Conservation (phyloP, 2,329 filamentous ascomycete genomes). For the Diaporthe ampelina region DNA sequence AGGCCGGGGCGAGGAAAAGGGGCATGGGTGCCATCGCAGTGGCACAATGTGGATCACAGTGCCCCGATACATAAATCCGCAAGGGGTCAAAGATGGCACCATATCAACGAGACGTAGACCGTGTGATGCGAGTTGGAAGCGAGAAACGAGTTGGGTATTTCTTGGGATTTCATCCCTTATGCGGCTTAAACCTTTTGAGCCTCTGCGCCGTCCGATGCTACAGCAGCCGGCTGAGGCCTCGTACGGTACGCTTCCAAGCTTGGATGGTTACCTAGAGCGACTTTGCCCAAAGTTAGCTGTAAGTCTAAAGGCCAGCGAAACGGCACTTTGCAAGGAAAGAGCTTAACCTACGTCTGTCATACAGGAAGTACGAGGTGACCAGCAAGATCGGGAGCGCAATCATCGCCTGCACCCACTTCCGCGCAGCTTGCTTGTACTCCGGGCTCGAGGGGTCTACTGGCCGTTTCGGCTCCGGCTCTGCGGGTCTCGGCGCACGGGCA, state of each 20-base stretch:
- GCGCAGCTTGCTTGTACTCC: slow-evolving; percentile 59
- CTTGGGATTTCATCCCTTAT: not conserved
- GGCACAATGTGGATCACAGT: not conserved
- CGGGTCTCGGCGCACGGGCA: not conserved
- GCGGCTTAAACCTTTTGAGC: not conserved
- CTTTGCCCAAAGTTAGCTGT: slow-evolving; percentile 1
- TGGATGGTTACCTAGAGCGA: slow-evolving; percentile 30
- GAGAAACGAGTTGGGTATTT: slow-evolving; percentile 25
- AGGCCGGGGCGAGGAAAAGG: not conserved
- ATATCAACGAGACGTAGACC: not conserved
- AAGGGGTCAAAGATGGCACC: not conserved
- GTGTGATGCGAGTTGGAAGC: not conserved
- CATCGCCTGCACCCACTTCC: slow-evolving; percentile 62
- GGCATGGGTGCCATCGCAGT: no score
- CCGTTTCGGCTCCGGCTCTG: slow-evolving; percentile 1
- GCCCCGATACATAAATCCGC: not conserved
- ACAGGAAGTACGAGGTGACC: slow-evolving; percentile 69
- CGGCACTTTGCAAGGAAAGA: not conserved
- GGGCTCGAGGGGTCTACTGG: slow-evolving; percentile 51
- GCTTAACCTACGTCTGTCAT: slow-evolving; percentile 60
- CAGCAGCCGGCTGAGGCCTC: not conserved
- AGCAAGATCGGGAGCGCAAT: slow-evolving; percentile 67
- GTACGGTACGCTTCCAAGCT: slow-evolving; percentile 14
- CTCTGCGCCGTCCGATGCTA: not conserved
- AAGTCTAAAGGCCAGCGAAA: no score